These are phyloP conservation scores for Aspergillus ellipticus DNA, from an alignment of 495 filamentous ascomycete genomes.

Conservation along the genomic window DNA sequence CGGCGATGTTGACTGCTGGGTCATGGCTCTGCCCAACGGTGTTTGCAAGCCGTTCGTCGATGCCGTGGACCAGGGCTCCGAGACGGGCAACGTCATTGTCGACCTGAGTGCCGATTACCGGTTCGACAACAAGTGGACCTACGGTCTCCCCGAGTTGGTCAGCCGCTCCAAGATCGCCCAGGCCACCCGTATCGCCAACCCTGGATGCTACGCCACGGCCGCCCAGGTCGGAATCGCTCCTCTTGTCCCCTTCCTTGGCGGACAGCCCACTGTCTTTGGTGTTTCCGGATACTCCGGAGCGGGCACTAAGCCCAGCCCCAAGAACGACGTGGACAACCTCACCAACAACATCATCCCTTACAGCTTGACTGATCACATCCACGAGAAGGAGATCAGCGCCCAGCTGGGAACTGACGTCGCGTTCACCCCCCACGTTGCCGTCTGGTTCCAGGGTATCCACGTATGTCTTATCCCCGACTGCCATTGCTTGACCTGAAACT, in stretches of 20 bases:
- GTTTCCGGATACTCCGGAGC: conserved; percentile 95
- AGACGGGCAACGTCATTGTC: conserved; percentile 75
- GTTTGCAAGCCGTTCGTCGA: conserved; percentile 96
- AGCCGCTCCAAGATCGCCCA: conserved; percentile 71
- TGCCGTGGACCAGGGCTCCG: conserved; percentile 71
- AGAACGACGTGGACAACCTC: conserved; percentile 90
- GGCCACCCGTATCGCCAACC: conserved; percentile 87
- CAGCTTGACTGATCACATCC: conserved; percentile 91
- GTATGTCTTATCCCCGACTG: conserved; percentile 26
- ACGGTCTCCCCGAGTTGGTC: conserved; percentile 89
- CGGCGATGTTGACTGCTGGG: conserved; percentile 95
- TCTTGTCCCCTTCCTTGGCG: conserved; percentile 71
- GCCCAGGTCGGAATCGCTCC: conserved; percentile 89
- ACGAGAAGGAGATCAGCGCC: conserved; percentile 83
- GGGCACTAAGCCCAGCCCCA: conserved; percentile 90
- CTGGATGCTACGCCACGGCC: conserved; percentile 96
- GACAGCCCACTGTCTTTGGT: conserved; percentile 84
- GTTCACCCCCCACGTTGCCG: conserved; percentile 92
- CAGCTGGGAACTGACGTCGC: conserved; percentile 76
- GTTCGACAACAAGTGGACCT: conserved; percentile 88
- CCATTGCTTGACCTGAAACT: conserved; percentile 7
- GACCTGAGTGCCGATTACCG: conserved; percentile 95
- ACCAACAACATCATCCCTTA: conserved; percentile 91
- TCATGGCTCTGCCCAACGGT: conserved; percentile 96
- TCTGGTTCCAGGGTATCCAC: conserved; percentile 96